phyloP scores from a whole-genome alignment of 1,284 basidiomycete genomes.

The Trichosporon coremiiforme region DNA sequence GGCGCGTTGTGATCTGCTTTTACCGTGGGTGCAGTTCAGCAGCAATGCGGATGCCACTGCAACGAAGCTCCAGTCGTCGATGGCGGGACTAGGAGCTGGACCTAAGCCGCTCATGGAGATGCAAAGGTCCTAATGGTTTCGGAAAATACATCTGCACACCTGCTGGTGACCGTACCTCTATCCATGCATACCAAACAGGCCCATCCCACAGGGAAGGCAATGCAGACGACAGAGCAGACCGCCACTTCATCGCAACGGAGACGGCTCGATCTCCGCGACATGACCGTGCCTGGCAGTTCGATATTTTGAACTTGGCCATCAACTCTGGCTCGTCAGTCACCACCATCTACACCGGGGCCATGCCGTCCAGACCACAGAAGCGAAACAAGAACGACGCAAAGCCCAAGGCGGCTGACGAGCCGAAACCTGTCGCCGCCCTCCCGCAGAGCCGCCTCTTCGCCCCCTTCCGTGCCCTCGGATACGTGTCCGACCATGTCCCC shows the following conservation, averaged over 20 bases:
- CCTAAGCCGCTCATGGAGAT: too few species aligned
- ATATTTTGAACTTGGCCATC: constrained; percentile 15
- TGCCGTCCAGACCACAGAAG: constrained; percentile 30
- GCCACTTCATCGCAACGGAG: neutral
- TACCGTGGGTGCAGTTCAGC: too few species aligned
- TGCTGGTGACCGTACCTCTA: too few species aligned
- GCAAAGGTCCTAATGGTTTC: too few species aligned
- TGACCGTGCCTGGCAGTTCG: constrained; percentile 1
- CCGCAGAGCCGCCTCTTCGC: constrained; percentile 67
- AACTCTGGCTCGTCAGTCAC: neutral
- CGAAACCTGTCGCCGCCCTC: constrained; percentile 20
- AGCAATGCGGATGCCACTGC: too few species aligned
- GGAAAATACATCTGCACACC: too few species aligned
- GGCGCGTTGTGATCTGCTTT: too few species aligned
- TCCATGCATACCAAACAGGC: too few species aligned
- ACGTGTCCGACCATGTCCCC: constrained; percentile 88
- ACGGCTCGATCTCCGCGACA: neutral
- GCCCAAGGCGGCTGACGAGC: neutral
- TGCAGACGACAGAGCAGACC: neutral
- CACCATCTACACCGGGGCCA: constrained; percentile 9
- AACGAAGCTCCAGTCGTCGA: too few species aligned
- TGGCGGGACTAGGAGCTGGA: too few species aligned
- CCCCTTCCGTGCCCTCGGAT: constrained; percentile 91
- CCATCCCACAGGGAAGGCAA: too few species aligned
- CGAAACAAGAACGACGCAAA: constrained; percentile 28